A percentile compares a stretch with the other conserved stretches of the same genome.
Evolutionary conservation across 257 asterid species (phyloP).

Genomic region (Agastache rugosa): DNA sequence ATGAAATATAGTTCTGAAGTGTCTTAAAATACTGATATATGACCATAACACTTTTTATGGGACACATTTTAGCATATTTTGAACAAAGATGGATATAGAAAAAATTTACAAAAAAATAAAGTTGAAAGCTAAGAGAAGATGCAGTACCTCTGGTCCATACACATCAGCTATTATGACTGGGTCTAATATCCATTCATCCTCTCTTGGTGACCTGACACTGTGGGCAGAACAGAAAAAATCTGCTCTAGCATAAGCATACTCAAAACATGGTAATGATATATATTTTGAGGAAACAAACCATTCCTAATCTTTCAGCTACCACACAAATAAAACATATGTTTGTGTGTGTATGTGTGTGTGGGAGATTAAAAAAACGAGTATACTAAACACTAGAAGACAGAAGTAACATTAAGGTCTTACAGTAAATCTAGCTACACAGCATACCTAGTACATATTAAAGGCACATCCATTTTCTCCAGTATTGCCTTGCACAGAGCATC

Average conservation of each 20-base stretch:
- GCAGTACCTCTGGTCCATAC: constrained; percentile 86
- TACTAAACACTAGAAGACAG: background rate
- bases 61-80: background rate
- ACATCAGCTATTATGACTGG: constrained; percentile 89
- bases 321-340: constrained; percentile 20
- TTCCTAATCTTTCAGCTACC: background rate
- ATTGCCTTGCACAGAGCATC: constrained; percentile 84
- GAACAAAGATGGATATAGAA: background rate
- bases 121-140: constrained; percentile 9
- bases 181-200: constrained; percentile 87
- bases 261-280: constrained; percentile 18
- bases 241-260: constrained; percentile 35
- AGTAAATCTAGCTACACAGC: constrained; percentile 21
- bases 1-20: constrained; percentile 19
- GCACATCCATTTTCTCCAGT: constrained; percentile 76
- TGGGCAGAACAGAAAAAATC: constrained; percentile 27
- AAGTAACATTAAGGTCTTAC: constrained; percentile 1
- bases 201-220: constrained; percentile 82
- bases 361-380: background rate
- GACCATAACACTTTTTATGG: background rate
- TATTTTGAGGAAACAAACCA: background rate
- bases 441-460: constrained; percentile 90
- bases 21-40: background rate
- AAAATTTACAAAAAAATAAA: background rate
- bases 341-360: background rate